A percentile compares a stretch with the other conserved stretches of the same genome.
Conservation (phyloP, 2,329 filamentous ascomycete species). For the Trematosphaeria pertusa region DNA sequence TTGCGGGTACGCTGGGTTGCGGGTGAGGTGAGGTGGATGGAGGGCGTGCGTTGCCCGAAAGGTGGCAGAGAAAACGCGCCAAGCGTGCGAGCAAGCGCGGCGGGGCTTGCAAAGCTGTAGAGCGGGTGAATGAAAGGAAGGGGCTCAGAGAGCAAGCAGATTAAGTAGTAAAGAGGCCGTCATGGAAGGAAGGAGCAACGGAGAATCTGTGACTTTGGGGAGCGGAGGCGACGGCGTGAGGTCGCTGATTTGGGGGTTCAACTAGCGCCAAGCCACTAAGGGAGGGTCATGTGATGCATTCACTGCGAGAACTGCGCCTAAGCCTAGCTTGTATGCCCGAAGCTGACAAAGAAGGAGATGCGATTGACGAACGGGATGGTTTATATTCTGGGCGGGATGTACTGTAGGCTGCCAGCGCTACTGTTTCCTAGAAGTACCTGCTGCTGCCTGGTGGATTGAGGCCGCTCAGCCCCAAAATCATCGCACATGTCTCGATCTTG, state of each 20-base stretch:
- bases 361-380: conserved; percentile 21
- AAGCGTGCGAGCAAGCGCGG: conserved; percentile 36
- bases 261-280: conserved; percentile 2
- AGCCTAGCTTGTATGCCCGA: conserved; percentile 4
- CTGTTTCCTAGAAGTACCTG: conserved; percentile 34
- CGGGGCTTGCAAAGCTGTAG: conserved; percentile 17
- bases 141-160: conserved; percentile 32
- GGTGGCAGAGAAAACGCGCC: conserved; percentile 44
- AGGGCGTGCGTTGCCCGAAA: conserved; percentile 24
- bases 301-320: conserved; percentile 4
- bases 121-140: conserved; percentile 26
- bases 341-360: conserved; percentile 19
- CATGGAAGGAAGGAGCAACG: conserved; percentile 36
- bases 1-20: conserved; percentile 19
- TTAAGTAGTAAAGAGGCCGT: conserved; percentile 41
- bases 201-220: conserved; percentile 12
- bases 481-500: conserved; percentile 9
- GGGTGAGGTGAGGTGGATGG: conserved; percentile 24
- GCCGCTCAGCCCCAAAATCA: conserved; percentile 23
- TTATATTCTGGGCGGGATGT: no score
- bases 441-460: conserved; percentile 37
- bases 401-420: no score
- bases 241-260: conserved; percentile 11
- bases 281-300: conserved; percentile 23
- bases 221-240: conserved; percentile 11